phyloP scores from a whole-genome alignment of 2,329 filamentous ascomycete species.

The Dactylellina sp. region DNA sequence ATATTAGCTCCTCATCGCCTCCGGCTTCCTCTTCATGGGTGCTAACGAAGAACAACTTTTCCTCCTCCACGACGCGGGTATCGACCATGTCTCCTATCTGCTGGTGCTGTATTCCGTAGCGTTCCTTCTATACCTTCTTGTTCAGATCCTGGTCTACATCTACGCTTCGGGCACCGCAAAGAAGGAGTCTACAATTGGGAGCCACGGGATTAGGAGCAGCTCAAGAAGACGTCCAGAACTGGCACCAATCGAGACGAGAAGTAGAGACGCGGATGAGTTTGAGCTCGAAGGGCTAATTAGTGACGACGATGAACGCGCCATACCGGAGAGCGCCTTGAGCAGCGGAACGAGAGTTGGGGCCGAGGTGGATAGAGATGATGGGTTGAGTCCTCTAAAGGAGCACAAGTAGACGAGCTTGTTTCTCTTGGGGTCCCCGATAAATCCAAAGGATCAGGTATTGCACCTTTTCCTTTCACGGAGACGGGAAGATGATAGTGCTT shows the following conservation, averaged over 20 bases:
- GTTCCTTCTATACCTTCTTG: conserved; percentile 85
- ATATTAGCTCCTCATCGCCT: conserved; percentile 82
- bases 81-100: conserved; percentile 92
- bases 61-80: conserved; percentile 76
- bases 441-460: no score
- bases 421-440: no score
- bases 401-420: not conserved
- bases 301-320: conserved; percentile 77
- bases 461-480: no score
- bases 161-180: conserved; percentile 40
- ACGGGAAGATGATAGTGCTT: no score
- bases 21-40: conserved; percentile 96
- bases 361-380: conserved; percentile 12
- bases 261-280: conserved; percentile 86
- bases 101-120: conserved; percentile 90
- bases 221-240: conserved; percentile 37
- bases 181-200: conserved; percentile 64
- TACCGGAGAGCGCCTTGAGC: conserved; percentile 67
- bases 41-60: conserved; percentile 93
- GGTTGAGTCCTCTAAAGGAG: conserved; percentile 9
- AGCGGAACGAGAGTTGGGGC: conserved; percentile 43
- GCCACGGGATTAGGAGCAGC: conserved; percentile 62
- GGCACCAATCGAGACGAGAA: conserved; percentile 65
- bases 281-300: conserved; percentile 91
- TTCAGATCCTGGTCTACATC: conserved; percentile 46